Evolutionary conservation across 1,139 yeast species (phyloP).

Genomic region (Yamadazyma trypodendri): DNA sequence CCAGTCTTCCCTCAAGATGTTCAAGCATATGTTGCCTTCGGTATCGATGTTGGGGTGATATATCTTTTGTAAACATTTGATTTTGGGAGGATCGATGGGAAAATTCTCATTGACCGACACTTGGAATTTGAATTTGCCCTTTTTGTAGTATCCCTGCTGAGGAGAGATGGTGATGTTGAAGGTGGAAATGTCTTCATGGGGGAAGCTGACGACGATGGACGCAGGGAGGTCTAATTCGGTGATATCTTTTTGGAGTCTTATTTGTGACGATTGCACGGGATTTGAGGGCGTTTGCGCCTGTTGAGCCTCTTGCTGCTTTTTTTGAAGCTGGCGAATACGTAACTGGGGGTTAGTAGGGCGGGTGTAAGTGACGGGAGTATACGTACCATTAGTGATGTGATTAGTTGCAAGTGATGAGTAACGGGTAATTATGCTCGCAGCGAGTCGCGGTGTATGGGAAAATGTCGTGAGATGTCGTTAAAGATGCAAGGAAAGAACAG

Average conservation of each 20-base stretch:
- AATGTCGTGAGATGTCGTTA: too few relatives aligned
- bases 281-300: constrained; percentile 19
- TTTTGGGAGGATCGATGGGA: constrained; percentile 93
- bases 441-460: too few relatives aligned
- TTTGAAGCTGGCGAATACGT: constrained; percentile 59
- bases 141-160: constrained; percentile 73
- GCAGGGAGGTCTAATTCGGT: constrained; percentile 68
- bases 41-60: constrained; percentile 93
- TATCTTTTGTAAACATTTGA: constrained; percentile 65
- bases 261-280: constrained; percentile 51
- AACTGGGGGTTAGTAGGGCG: constrained; percentile 26
- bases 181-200: constrained; percentile 57
- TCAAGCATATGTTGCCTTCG: constrained; percentile 88
- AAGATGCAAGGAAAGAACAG: too few relatives aligned
- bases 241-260: constrained; percentile 60
- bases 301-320: constrained; percentile 47
- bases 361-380: not conserved
- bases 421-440: too few relatives aligned
- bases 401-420: not conserved
- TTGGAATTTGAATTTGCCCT: constrained; percentile 67
- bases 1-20: constrained; percentile 94
- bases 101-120: constrained; percentile 67
- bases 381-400: too few relatives aligned
- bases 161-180: constrained; percentile 66
- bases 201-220: constrained; percentile 56